Evolutionary conservation across 2,329 filamentous ascomycete genomes (phyloP).

Genomic region (Macrophomina pseudophaseolina): DNA sequence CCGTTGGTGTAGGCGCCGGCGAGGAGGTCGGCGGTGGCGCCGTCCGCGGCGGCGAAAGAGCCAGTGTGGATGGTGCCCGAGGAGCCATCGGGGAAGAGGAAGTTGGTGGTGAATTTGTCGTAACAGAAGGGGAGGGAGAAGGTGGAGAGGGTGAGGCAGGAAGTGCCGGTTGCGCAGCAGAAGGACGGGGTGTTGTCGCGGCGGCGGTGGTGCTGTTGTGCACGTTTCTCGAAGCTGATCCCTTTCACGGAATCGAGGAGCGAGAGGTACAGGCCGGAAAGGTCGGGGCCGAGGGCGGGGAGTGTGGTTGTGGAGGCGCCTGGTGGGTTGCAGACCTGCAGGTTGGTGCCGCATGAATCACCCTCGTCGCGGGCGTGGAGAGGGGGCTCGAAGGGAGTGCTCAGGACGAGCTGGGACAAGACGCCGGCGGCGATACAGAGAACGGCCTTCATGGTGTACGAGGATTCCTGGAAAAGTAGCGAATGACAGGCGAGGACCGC

Average conservation of each 20-base stretch:
- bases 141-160: slow-evolving; percentile 49
- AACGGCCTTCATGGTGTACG: slow-evolving; percentile 6
- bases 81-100: slow-evolving; percentile 52
- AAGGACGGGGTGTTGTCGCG: slow-evolving; percentile 31
- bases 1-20: slow-evolving; percentile 50
- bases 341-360: slow-evolving; percentile 35
- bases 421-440: neutral
- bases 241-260: slow-evolving; percentile 42
- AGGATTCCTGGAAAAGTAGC: neutral
- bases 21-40: slow-evolving; percentile 50
- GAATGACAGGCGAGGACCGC: slow-evolving; percentile 1
- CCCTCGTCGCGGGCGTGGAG: neutral
- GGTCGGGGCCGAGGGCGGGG: slow-evolving; percentile 40
- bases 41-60: slow-evolving; percentile 46
- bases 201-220: neutral
- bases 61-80: slow-evolving; percentile 54
- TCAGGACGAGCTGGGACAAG: neutral
- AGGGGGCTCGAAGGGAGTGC: neutral
- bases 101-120: slow-evolving; percentile 60
- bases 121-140: slow-evolving; percentile 57
- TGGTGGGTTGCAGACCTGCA: slow-evolving; percentile 38
- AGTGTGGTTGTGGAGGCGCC: slow-evolving; percentile 40
- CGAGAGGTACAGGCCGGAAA: slow-evolving; percentile 43
- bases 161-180: slow-evolving; percentile 44
- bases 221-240: slow-evolving; percentile 37